phyloP scores from a whole-genome alignment of 2,329 filamentous ascomycete species.

The Colletotrichum viniferum region DNA sequence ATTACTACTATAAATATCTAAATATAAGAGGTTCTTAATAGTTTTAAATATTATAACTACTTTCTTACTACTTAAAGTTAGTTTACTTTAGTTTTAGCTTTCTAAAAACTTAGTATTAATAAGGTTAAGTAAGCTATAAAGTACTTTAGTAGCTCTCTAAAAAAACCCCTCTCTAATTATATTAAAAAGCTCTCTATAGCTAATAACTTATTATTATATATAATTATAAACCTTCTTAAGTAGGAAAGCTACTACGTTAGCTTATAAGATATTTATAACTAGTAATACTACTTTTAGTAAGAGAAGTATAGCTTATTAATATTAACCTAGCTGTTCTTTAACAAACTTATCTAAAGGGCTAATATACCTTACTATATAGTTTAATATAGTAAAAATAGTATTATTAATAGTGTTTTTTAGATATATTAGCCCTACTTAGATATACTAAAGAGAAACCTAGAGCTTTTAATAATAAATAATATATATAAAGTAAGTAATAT shows the following conservation, averaged over 20 bases:
- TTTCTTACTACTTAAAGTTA: background rate
- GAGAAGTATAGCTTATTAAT: too few relatives aligned
- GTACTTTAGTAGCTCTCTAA: fast-evolving
- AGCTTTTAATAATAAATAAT: too few relatives aligned
- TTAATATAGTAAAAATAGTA: too few relatives aligned
- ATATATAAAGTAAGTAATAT: background rate
- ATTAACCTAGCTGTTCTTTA: too few relatives aligned
- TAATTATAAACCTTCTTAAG: background rate
- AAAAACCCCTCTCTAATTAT: background rate
- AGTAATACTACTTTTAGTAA: background rate
- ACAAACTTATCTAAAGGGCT: too few relatives aligned
- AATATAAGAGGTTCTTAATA: background rate
- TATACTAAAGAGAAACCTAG: too few relatives aligned
- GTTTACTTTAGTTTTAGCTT: background rate
- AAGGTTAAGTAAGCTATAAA: background rate
- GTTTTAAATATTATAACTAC: background rate
- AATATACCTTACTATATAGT: too few relatives aligned
- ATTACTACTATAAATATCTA: background rate
- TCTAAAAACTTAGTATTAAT: too few relatives aligned
- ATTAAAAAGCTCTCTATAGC: background rate
- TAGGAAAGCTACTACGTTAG: background rate
- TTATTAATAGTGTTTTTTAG: too few relatives aligned
- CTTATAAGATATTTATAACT: background rate
- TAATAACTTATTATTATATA: background rate
- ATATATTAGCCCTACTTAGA: too few relatives aligned